Conservation (phyloP, 495 filamentous ascomycete species). For the Neurospora tetrasperma region DNA sequence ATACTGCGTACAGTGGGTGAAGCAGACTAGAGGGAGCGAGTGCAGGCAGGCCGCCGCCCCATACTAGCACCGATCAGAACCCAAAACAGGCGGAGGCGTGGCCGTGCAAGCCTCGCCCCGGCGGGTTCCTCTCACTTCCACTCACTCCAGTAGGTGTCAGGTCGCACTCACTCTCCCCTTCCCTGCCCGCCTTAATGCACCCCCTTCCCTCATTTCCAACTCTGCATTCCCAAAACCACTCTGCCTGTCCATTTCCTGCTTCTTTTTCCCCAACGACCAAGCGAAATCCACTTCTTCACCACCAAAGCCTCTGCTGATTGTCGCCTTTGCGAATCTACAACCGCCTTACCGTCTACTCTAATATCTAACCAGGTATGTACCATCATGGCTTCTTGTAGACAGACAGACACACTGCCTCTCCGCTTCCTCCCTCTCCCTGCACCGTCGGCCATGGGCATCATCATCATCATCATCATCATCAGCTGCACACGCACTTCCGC, state of each 20-base stretch:
- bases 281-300: conserved; percentile 12
- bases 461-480: not conserved
- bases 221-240: conserved; percentile 25
- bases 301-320: conserved; percentile 7
- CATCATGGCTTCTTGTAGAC: not conserved
- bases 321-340: not conserved
- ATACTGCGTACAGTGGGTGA: not conserved
- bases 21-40: not conserved
- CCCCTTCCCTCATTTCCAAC: conserved; percentile 32
- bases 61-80: not conserved
- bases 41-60: not conserved
- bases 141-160: not conserved
- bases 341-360: not conserved
- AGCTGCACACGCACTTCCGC: not conserved
- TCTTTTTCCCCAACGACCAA: conserved; percentile 20
- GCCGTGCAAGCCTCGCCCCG: not conserved
- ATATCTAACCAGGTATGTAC: conserved; percentile 20
- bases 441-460: not conserved
- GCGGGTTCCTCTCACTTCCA: not conserved
- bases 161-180: conserved; percentile 11
- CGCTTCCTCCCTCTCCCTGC: conserved; percentile 11
- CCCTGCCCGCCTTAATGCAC: conserved; percentile 20
- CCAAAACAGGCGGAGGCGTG: conserved; percentile 1
- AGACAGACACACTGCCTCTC: conserved; percentile 1
- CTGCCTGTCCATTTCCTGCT: conserved; percentile 14